These are phyloP conservation scores for Saccharomyces hybrid DNA, from an alignment of 1,139 yeast species.

Conservation along the genomic window DNA sequence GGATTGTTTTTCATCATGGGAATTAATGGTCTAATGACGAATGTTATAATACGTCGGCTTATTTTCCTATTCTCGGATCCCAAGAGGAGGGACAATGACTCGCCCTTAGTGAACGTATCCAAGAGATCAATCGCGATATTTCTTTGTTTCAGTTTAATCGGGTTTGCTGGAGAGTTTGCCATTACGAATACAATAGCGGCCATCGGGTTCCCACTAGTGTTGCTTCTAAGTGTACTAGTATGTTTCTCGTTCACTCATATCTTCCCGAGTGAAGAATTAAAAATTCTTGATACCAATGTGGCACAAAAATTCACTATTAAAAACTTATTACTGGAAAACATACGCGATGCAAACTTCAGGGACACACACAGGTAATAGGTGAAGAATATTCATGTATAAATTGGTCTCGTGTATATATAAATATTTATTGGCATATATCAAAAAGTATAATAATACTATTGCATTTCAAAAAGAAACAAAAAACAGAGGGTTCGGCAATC, in stretches of 20 bases:
- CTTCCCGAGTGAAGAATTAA: constrained; percentile 56
- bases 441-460: neutral
- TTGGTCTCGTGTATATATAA: neutral
- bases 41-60: constrained; percentile 56
- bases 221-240: constrained; percentile 64
- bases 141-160: constrained; percentile 50
- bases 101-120: constrained; percentile 34
- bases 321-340: constrained; percentile 27
- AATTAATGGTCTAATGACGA: constrained; percentile 62
- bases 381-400: neutral
- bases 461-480: neutral
- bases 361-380: no score
- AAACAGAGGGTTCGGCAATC: neutral
- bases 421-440: neutral
- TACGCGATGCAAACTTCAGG: constrained; percentile 6
- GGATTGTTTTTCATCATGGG: constrained; percentile 95
- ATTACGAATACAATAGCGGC: constrained; percentile 87
- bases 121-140: constrained; percentile 50
- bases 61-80: constrained; percentile 60
- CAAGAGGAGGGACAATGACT: constrained; percentile 28
- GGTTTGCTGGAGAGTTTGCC: constrained; percentile 73
- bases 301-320: constrained; percentile 35
- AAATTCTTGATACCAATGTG: constrained; percentile 48
- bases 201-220: constrained; percentile 86
- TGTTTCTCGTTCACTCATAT: constrained; percentile 47